Percentiles rank a stretch among this genome's conserved stretches.
Conservation (phyloP, 2,329 filamentous ascomycete genomes). For the Monilinia polystroma region DNA sequence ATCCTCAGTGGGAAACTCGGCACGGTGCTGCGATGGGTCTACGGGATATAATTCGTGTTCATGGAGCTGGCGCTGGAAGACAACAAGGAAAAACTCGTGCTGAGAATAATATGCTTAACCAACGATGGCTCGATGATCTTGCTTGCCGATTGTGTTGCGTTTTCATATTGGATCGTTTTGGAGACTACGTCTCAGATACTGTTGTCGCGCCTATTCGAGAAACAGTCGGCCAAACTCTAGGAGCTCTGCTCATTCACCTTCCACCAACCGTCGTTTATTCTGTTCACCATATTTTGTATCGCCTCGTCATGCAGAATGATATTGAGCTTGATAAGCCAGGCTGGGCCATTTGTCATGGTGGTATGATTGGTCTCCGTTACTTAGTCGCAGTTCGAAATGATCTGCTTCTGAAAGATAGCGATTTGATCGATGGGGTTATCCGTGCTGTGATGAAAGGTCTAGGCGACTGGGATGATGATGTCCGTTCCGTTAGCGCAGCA, state of each 20-base stretch:
- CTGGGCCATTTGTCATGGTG: slow-evolving; percentile 96
- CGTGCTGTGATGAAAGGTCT: slow-evolving; percentile 93
- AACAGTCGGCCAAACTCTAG: slow-evolving; percentile 90
- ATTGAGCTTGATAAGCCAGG: slow-evolving; percentile 69
- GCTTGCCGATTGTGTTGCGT: slow-evolving; percentile 94
- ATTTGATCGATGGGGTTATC: slow-evolving; percentile 90
- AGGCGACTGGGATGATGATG: slow-evolving; percentile 88
- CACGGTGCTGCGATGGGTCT: slow-evolving; percentile 96
- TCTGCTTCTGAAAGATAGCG: slow-evolving; percentile 75
- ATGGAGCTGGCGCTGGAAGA: slow-evolving; percentile 84
- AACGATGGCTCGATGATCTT: slow-evolving; percentile 87
- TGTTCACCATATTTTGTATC: slow-evolving; percentile 80
- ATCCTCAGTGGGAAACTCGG: slow-evolving; percentile 89
- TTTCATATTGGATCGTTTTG: slow-evolving; percentile 95
- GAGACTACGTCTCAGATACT: slow-evolving; percentile 96
- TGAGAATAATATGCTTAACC: slow-evolving; percentile 79
- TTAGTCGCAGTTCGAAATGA: slow-evolving; percentile 94
- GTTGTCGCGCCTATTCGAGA: slow-evolving; percentile 95
- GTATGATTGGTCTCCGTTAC: slow-evolving; percentile 95
- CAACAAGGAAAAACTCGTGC: slow-evolving; percentile 63
- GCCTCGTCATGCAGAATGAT: slow-evolving; percentile 89
- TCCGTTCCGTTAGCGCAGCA: slow-evolving; percentile 94
- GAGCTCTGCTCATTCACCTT: slow-evolving; percentile 82
- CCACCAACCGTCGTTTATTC: slow-evolving; percentile 75
- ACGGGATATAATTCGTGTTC: slow-evolving; percentile 86